Evolutionary conservation across 2,329 filamentous ascomycete genomes (phyloP), one percentile per base, ranked within the genome.

Genomic region (Exophiala spinifera): DNA sequence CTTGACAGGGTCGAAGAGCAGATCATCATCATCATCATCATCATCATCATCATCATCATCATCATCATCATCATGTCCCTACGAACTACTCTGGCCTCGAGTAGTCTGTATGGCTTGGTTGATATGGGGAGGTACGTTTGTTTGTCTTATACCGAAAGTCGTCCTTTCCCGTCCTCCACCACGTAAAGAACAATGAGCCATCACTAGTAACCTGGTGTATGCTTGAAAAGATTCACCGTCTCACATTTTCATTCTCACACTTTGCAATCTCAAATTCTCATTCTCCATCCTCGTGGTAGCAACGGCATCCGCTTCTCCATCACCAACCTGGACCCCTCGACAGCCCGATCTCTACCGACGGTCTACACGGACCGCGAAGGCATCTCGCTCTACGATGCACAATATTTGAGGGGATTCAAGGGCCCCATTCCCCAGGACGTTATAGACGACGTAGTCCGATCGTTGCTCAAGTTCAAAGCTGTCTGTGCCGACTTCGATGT

Each of bases 221-320:
- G 23, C 23, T 25, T 25, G 7, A 25, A 4, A 3, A 4, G 7
- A 3, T 7, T 25, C 23, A 25, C 23, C 7, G 4, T 7, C 42
- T 36, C 20, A 36, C n/a, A 15, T 21, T 15, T 5, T 40, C 11
- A 37, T 43, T 42, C 7, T 11, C 6, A 10, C 6, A 31, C 28
- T 31, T 25, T 25, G 23, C 23, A 25, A 25, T 25, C 23, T 25
- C 23, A 25, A 25, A 5, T 8, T 5, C 23, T 31, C 28, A 31
- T 10, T 31, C 46, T 23, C 36, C 13, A 15, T 21, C 23, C 23
- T 20, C 14, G 33, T 42, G 19, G 42, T 46, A 71, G 90, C 76
- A 96, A 96, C 76, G 91, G 91, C 64, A 92, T 96, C 65, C 89
- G 91, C 51, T 95, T 95, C 76, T 92, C 89, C 42, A 89, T 96